These are phyloP conservation scores for Amanita thiersii DNA, from an alignment of 768 basidiomycete genomes.

Conservation along the genomic window DNA sequence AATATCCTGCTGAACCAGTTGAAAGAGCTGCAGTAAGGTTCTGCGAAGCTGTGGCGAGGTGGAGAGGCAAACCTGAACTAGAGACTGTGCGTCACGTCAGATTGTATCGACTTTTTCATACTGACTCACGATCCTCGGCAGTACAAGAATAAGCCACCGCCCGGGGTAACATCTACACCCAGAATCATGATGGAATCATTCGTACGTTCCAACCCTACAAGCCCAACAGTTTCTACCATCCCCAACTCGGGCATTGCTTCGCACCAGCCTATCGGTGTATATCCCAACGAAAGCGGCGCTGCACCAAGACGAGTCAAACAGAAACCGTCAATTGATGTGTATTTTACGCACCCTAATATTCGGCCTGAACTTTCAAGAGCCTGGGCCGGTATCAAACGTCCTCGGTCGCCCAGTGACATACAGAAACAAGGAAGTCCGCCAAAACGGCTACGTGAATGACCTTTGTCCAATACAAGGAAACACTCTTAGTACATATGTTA, in stretches of 20 bases:
- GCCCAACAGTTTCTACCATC: constrained; percentile 28
- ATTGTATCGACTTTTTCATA: constrained; percentile 9
- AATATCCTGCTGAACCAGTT: constrained; percentile 75
- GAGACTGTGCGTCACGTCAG: constrained; percentile 47
- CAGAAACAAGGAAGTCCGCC: constrained; percentile 1
- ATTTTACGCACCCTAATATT: constrained; percentile 28
- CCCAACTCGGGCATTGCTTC: constrained; percentile 8
- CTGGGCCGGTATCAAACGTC: background rate
- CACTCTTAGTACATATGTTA: too few relatives aligned
- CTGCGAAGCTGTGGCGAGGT: constrained; percentile 73
- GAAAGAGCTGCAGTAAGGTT: constrained; percentile 73
- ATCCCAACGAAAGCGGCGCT: constrained; percentile 9
- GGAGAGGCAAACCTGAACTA: constrained; percentile 81
- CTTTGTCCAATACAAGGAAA: too few relatives aligned
- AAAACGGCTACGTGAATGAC: constrained; percentile 3
- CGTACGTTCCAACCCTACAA: constrained; percentile 63
- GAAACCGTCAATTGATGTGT: constrained; percentile 39
- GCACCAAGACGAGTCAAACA: constrained; percentile 12
- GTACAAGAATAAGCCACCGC: constrained; percentile 49
- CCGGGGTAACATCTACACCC: background rate
- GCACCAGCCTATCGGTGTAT: background rate
- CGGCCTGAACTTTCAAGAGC: constrained; percentile 2
- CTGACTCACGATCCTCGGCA: constrained; percentile 25
- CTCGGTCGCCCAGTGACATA: background rate
- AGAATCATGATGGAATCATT: constrained; percentile 57